Evolutionary conservation across 1,139 yeast genomes (phyloP), one percentile per base, ranked within the genome.

Genomic region (Chernovozyma sophiae-reginae): DNA sequence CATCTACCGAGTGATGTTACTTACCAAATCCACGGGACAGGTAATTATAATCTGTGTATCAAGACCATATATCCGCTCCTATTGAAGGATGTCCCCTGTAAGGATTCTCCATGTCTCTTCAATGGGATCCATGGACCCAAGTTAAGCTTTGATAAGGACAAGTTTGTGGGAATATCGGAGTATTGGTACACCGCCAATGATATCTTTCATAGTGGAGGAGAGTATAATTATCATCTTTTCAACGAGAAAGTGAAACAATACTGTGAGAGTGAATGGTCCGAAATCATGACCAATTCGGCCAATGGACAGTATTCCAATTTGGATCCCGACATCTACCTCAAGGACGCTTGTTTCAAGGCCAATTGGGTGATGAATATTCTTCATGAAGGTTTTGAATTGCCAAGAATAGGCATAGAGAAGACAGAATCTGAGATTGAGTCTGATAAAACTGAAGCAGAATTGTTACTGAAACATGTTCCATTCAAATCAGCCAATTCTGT

Each of bases 181-280:
- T 85, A 82, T 58, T 84, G 92, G 92, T 85, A 85, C 51, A 83
- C 92, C 2, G 89, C 92, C 4, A 82, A 84, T 52, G 94, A 85
- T 50, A 77, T 85, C 4, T 84, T 84, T 52, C 77, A 81, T 38
- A 72, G 85, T 59, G 89, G 89, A 8, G 92, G 92, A 6, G 84
- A 78, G 40, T 84, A 84, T 51, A 81, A 80, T 47, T 83, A 74
- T 51, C 68, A 73, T 38, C 61, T 66, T 27, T 83, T 81, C 52
- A 81, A 77, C 53, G 68, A 68, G 31, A 73, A 75, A 38, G 84
- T 82, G 3, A 72, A 74, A 44, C 67, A 69, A 25, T 84, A 74
- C 47, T 85, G 95, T 62, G 83, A 77, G 48, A 72, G 76, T 45
- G 74, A 77, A 35, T 85, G 92, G 92, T 48, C 58, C 1, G 51